Evolutionary conservation across 1,284 basidiomycete genomes (phyloP).

Genomic region (Melanopsichium pennsylvanicum): DNA sequence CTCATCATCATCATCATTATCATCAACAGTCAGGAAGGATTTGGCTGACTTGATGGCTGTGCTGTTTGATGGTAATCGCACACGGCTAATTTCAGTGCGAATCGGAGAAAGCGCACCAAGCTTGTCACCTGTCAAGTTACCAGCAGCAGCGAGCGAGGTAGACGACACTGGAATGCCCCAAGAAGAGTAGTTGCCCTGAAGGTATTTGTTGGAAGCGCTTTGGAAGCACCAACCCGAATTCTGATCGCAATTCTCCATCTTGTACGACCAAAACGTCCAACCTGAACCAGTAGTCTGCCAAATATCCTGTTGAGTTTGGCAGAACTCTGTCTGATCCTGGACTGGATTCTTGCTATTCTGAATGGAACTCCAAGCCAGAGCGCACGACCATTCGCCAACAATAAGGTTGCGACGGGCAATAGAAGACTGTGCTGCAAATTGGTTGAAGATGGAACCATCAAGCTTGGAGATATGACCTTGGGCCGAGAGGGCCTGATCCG

Average conservation of each 20-base stretch:
- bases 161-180: conserved; percentile 50
- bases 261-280: conserved; percentile 78
- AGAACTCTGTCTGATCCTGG: conserved; percentile 72
- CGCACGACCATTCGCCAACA: conserved; percentile 69
- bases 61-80: conserved; percentile 18
- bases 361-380: conserved; percentile 73
- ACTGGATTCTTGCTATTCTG: conserved; percentile 69
- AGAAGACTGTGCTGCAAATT: conserved; percentile 28
- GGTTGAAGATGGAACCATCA: conserved; percentile 41
- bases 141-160: background rate
- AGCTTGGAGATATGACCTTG: conserved; percentile 59
- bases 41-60: conserved; percentile 11
- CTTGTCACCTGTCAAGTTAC: conserved; percentile 17
- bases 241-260: conserved; percentile 61
- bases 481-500: conserved; percentile 50
- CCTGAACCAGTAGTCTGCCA: conserved; percentile 74
- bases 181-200: conserved; percentile 46
- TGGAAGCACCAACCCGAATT: conserved; percentile 65
- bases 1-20: conserved; percentile 3
- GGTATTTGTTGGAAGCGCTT: conserved; percentile 41
- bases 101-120: conserved; percentile 9
- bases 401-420: conserved; percentile 72
- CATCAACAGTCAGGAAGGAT: conserved; percentile 13
- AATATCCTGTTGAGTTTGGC: conserved; percentile 73
- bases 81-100: conserved; percentile 25